phyloP scores from a whole-genome alignment of 1,284 basidiomycete species.

The Ustilago shanxiensis region DNA sequence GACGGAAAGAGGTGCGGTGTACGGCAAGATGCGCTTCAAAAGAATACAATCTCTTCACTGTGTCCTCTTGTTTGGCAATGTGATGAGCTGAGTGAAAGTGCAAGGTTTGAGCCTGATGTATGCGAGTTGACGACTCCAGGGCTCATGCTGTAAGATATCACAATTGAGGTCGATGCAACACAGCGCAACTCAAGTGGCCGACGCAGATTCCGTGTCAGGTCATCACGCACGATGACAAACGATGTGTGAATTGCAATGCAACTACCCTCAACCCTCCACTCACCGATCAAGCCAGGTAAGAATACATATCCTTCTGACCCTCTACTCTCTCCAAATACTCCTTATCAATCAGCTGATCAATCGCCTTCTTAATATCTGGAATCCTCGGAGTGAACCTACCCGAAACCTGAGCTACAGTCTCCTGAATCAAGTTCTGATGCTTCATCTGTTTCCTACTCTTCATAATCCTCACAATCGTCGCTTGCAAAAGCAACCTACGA shows the following conservation, averaged over 20 bases:
- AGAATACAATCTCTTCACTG: neutral
- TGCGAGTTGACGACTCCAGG: no score
- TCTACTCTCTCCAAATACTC: conserved; percentile 96
- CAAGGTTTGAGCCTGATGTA: no score
- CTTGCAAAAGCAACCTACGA: conserved; percentile 95
- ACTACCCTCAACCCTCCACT: neutral
- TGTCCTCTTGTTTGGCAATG: no score
- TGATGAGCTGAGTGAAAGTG: no score
- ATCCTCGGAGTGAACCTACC: conserved; percentile 90
- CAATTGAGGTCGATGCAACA: no score
- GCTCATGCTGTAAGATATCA: no score
- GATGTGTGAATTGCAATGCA: neutral
- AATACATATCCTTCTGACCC: conserved; percentile 72
- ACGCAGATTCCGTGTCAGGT: no score
- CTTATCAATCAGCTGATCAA: conserved; percentile 95
- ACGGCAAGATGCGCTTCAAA: neutral
- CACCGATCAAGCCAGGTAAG: conserved; percentile 51
- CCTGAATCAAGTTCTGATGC: conserved; percentile 92
- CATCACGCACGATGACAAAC: no score
- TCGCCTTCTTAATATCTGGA: conserved; percentile 89
- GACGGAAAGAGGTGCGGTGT: neutral
- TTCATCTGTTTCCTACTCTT: conserved; percentile 96
- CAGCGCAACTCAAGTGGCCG: no score
- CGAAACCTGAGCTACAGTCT: conserved; percentile 91
- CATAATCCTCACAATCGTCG: conserved; percentile 98